Evolutionary conservation across 148 eudicot genomes (phyloP).

Genomic region (Amaranthus hypochondriacus): DNA sequence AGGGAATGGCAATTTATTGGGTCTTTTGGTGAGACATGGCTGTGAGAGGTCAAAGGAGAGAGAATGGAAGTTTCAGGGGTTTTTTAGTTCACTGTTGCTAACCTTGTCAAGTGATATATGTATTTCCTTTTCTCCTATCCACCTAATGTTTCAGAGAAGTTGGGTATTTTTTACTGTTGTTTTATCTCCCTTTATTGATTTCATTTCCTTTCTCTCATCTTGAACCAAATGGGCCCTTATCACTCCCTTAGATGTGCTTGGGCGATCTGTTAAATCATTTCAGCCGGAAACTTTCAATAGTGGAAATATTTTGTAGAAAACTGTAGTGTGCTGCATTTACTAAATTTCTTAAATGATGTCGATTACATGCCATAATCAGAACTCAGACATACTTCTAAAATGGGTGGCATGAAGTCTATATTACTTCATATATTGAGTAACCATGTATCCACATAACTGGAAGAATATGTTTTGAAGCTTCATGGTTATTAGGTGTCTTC

Average conservation of each 20-base stretch:
- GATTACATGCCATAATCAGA: not conserved
- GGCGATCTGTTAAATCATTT: not conserved
- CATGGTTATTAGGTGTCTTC: slow-evolving; percentile 5
- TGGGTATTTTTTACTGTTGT: not conserved
- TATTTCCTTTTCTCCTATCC: too few species aligned
- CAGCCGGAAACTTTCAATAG: not conserved
- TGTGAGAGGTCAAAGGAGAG: too few species aligned
- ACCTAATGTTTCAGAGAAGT: too few species aligned
- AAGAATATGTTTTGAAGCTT: slow-evolving; percentile 5
- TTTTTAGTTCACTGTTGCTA: too few species aligned
- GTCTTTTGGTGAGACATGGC: too few species aligned
- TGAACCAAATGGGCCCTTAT: too few species aligned
- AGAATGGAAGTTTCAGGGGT: too few species aligned
- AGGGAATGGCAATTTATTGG: too few species aligned
- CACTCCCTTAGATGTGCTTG: not conserved
- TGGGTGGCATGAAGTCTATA: not conserved
- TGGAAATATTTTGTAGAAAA: not conserved
- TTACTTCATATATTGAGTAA: not conserved
- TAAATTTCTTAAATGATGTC: not conserved
- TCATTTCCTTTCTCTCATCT: not conserved
- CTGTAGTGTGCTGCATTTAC: not conserved
- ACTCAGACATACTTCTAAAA: not conserved
- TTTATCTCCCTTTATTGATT: not conserved
- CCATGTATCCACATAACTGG: not conserved
- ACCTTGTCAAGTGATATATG: too few species aligned